Conservation (phyloP, 305 asterid genomes). For the Fraxinus nigra region DNA sequence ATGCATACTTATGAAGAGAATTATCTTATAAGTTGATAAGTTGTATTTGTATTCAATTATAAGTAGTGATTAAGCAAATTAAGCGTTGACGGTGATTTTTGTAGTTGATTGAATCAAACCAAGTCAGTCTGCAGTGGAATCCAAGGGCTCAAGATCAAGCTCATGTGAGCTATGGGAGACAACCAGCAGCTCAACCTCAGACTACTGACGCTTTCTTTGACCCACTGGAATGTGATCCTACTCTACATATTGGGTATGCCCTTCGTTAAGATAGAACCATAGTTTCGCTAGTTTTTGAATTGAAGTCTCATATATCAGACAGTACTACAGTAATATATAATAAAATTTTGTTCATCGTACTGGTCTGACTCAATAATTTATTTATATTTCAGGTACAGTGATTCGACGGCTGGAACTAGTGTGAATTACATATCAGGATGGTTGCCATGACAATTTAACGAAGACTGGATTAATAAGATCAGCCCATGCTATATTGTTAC, state of each 20-base stretch:
- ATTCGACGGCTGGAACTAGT: not conserved
- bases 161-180: conserved; percentile 59
- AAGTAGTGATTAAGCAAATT: not conserved
- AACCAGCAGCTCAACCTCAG: conserved; percentile 35
- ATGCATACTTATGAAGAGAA: not conserved
- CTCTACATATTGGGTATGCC: conserved; percentile 83
- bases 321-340: not conserved
- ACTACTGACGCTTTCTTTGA: conserved; percentile 70
- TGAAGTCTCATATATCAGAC: not conserved
- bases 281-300: not conserved
- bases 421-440: not conserved
- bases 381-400: not conserved
- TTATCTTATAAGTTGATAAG: not conserved
- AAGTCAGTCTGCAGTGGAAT: conserved; percentile 78
- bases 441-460: not conserved
- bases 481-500: not conserved
- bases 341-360: not conserved
- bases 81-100: not conserved
- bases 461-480: not conserved
- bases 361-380: not conserved
- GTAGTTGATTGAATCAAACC: conserved; percentile 78
- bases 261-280: not conserved
- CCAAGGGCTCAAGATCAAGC: conserved; percentile 47
- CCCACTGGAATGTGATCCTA: conserved; percentile 83
- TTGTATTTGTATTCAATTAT: not conserved